These are phyloP conservation scores for Choanephora cucurbitarum DNA, from an alignment of 371 early-diverging fungal genomes.

Conservation along the genomic window DNA sequence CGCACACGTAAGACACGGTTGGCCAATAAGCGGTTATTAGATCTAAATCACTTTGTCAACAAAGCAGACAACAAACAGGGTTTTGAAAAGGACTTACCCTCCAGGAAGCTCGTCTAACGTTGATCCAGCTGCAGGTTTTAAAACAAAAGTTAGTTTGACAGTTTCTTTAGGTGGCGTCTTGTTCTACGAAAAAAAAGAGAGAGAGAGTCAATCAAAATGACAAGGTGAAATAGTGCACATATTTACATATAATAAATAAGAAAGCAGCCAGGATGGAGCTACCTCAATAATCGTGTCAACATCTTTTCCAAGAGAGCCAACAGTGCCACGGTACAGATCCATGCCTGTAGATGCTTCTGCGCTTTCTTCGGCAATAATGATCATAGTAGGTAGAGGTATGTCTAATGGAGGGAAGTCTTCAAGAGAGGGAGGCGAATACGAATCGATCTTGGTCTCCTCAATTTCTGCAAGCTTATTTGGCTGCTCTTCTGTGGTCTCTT, in stretches of 20 bases:
- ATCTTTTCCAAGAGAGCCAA: constrained; percentile 57
- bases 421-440: constrained; percentile 47
- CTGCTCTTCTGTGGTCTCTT: not conserved
- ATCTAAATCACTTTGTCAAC: constrained; percentile 23
- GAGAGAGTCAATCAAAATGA: not conserved
- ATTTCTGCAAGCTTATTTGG: constrained; percentile 5
- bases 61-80: too few species aligned
- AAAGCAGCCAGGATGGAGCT: constrained; percentile 64
- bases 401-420: constrained; percentile 63
- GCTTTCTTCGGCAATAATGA: constrained; percentile 81
- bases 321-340: constrained; percentile 75
- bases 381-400: constrained; percentile 68
- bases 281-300: constrained; percentile 40
- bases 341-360: constrained; percentile 77
- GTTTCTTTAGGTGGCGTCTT: constrained; percentile 71
- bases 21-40: constrained; percentile 76
- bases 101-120: constrained; percentile 60
- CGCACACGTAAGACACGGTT: constrained; percentile 86
- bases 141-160: constrained; percentile 81
- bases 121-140: constrained; percentile 66
- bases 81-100: too few species aligned
- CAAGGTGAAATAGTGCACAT: not conserved
- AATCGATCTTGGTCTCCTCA: constrained; percentile 27
- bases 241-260: constrained; percentile 63
- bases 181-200: constrained; percentile 40